Evolutionary conservation across 345 rosid species (phyloP).

Genomic region (Cardiospermum halicacabum): DNA sequence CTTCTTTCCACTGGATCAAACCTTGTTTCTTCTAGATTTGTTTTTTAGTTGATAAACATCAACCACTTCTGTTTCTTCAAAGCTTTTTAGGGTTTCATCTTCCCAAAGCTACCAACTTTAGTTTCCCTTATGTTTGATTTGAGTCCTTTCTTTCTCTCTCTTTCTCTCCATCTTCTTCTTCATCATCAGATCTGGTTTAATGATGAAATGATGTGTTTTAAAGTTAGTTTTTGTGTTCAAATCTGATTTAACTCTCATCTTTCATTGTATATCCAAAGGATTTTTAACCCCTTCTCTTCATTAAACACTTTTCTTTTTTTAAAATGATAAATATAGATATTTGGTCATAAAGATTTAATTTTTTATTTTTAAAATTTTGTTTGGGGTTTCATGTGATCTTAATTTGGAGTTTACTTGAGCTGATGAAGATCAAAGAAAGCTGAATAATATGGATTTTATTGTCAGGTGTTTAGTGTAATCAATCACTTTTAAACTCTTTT

Average conservation of each 20-base stretch:
- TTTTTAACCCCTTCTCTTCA: neutral
- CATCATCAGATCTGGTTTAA: conserved; percentile 23
- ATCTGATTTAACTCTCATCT: conserved; percentile 11
- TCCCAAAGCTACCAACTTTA: conserved; percentile 29
- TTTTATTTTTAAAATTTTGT: no score
- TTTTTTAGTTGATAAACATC: conserved; percentile 4
- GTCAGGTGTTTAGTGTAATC: neutral
- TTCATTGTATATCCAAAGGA: conserved; percentile 33
- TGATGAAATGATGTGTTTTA: conserved; percentile 6
- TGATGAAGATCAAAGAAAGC: neutral
- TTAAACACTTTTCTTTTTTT: neutral
- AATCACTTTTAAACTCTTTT: neutral
- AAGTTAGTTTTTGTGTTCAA: conserved; percentile 4
- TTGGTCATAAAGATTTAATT: neutral
- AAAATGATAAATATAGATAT: no score
- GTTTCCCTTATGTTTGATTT: conserved; percentile 30
- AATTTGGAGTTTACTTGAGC: neutral
- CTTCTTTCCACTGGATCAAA: conserved; percentile 33
- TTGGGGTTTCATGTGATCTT: neutral
- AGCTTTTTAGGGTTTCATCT: conserved; percentile 32
- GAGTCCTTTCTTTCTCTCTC: conserved; percentile 15
- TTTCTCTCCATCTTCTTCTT: neutral
- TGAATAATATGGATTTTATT: neutral
- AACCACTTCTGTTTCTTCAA: conserved; percentile 4
- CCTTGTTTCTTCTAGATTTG: conserved; percentile 5